phyloP scores from a whole-genome alignment of 225 moss, liverwort and hornwort genomes.

The Marchantia paleacea region DNA sequence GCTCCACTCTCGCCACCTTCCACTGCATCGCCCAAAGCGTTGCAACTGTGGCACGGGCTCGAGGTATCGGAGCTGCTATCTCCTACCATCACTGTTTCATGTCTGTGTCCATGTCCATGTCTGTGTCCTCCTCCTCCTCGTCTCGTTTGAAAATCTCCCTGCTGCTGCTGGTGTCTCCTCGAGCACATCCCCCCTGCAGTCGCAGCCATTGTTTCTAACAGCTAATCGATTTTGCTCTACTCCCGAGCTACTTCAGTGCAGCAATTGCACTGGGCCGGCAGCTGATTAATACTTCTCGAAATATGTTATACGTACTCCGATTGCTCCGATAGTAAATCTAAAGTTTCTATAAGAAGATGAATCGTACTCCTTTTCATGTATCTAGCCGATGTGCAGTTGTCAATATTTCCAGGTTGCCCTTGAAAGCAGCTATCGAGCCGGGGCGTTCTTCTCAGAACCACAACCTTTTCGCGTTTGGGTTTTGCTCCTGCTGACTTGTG shows the following conservation, averaged over 20 bases:
- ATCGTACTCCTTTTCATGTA: background rate
- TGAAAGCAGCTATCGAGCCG: background rate
- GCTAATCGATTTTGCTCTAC: background rate
- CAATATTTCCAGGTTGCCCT: too few relatives aligned
- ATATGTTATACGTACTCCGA: background rate
- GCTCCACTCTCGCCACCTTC: constrained; percentile 10
- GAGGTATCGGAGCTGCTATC: constrained; percentile 27
- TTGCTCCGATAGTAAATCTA: background rate
- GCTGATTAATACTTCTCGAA: background rate
- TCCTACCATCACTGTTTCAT: background rate
- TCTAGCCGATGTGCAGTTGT: background rate
- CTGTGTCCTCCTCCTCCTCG: constrained; percentile 13
- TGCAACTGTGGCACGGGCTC: constrained; percentile 31
- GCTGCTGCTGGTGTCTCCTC: background rate
- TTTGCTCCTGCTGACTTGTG: background rate
- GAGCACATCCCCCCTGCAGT: background rate
- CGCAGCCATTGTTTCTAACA: constrained; percentile 1
- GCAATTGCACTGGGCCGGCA: background rate
- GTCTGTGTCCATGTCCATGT: background rate
- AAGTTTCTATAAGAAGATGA: background rate
- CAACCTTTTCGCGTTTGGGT: background rate
- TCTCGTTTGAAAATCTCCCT: constrained; percentile 1
- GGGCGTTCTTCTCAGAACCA: background rate
- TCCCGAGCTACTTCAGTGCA: background rate
- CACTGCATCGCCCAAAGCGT: constrained; percentile 20